These are phyloP conservation scores for Globisporangium lucens DNA, from an alignment of 352 stramenopile species.

Conservation along the genomic window DNA sequence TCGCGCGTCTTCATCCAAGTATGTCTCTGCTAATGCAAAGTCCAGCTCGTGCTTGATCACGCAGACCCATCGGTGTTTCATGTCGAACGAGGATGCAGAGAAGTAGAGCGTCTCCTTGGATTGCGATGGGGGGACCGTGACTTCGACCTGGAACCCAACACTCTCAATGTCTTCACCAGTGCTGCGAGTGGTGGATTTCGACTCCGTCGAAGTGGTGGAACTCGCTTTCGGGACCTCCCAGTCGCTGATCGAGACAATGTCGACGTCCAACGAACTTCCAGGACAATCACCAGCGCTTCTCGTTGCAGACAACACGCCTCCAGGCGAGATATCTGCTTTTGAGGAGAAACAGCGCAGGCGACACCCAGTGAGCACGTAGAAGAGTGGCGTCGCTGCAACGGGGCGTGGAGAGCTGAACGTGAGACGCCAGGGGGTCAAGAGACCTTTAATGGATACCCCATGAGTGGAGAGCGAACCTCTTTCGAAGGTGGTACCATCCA, in stretches of 20 bases:
- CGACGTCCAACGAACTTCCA: slow-evolving; percentile 26
- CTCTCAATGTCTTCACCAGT: slow-evolving; percentile 23
- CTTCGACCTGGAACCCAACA: slow-evolving; percentile 39
- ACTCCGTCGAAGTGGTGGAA: background rate
- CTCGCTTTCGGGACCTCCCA: slow-evolving; percentile 31
- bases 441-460: slow-evolving; percentile 49
- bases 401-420: slow-evolving; percentile 8
- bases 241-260: slow-evolving; percentile 38
- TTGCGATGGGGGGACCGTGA: slow-evolving; percentile 10
- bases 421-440: slow-evolving; percentile 37
- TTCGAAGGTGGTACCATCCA: background rate
- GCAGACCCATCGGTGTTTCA: slow-evolving; percentile 53
- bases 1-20: slow-evolving; percentile 51
- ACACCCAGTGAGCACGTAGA: slow-evolving; percentile 38
- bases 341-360: slow-evolving; percentile 30
- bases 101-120: slow-evolving; percentile 29
- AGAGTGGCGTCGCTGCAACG: slow-evolving; percentile 16
- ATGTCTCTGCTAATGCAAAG: slow-evolving; percentile 53
- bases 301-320: background rate
- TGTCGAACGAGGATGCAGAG: slow-evolving; percentile 27
- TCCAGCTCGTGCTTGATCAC: slow-evolving; percentile 56
- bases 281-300: background rate
- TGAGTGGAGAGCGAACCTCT: slow-evolving; percentile 21
- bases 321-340: slow-evolving; percentile 5
- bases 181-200: slow-evolving; percentile 1